phyloP scores from a whole-genome alignment of 2,329 filamentous ascomycete genomes.

The Penicillium hesseltinei region DNA sequence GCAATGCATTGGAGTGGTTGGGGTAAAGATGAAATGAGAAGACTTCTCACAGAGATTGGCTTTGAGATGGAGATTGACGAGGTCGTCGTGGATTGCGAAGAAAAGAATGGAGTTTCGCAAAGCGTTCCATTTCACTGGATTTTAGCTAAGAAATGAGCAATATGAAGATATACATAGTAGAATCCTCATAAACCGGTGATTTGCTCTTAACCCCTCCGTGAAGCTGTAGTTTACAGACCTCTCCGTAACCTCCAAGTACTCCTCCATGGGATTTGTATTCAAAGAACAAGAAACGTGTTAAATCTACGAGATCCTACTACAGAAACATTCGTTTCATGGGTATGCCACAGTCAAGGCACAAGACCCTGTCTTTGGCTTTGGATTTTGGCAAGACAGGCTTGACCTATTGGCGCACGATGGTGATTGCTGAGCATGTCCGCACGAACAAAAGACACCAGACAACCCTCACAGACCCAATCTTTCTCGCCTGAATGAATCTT shows the following conservation, averaged over 20 bases:
- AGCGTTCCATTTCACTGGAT: constrained; percentile 23
- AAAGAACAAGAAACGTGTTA: not conserved
- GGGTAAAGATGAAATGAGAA: constrained; percentile 34
- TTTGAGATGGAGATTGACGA: constrained; percentile 24
- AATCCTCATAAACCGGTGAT: not conserved
- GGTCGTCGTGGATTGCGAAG: constrained; percentile 22
- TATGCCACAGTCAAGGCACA: not conserved
- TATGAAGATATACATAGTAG: not conserved
- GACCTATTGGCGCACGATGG: not conserved
- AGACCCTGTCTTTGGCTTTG: not conserved
- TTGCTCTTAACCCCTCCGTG: not conserved
- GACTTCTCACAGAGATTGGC: constrained; percentile 25
- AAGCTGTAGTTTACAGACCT: not conserved
- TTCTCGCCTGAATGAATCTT: not conserved
- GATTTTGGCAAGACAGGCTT: not conserved
- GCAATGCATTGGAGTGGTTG: constrained; percentile 45
- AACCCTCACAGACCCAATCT: not conserved
- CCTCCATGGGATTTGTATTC: not conserved
- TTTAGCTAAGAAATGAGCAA: constrained; percentile 11
- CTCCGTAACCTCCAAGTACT: not conserved
- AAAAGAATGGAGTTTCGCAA: constrained; percentile 13
- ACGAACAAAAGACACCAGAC: not conserved
- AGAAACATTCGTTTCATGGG: not conserved
- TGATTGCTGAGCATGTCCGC: not conserved
- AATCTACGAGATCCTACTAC: not conserved